These are phyloP conservation scores for Kwoniella pini DNA, from an alignment of 768 basidiomycete species.

Conservation along the genomic window DNA sequence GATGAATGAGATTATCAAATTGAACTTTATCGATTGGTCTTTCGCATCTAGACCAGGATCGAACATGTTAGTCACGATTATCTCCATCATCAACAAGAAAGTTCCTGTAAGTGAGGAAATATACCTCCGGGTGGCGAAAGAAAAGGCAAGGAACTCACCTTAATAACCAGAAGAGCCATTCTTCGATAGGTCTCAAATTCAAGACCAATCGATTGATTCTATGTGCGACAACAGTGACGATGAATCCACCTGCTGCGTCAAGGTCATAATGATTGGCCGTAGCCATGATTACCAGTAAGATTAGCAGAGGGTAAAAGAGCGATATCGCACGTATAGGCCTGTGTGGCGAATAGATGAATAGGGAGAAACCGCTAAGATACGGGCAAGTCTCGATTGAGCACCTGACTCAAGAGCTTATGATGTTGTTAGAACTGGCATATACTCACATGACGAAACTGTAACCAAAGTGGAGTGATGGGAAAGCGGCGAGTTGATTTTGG, in stretches of 20 bases:
- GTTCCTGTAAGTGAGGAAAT: not conserved
- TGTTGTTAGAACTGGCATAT: not conserved
- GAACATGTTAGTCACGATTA: not conserved
- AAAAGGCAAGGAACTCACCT: constrained; percentile 20
- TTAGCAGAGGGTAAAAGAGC: constrained; percentile 40
- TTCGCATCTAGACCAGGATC: constrained; percentile 24
- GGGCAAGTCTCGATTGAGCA: too few relatives aligned
- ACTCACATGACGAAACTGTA: constrained; percentile 36
- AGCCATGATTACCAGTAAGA: constrained; percentile 47
- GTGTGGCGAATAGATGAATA: constrained; percentile 45
- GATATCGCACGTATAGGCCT: constrained; percentile 23
- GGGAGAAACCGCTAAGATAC: constrained; percentile 33
- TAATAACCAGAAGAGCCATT: constrained; percentile 47
- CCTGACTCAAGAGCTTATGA: too few relatives aligned
- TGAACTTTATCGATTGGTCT: constrained; percentile 45
- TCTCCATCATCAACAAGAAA: not conserved
- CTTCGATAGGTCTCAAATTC: constrained; percentile 46
- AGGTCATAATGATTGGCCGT: constrained; percentile 48
- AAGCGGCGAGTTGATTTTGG: constrained; percentile 48
- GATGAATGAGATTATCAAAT: constrained; percentile 23
- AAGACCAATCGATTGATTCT: constrained; percentile 34
- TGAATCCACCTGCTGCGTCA: constrained; percentile 45
- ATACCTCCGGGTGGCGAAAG: not conserved
- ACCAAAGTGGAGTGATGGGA: constrained; percentile 41
- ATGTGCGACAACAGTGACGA: constrained; percentile 42